These are phyloP conservation scores for Globisporangium acanthophoron DNA, from an alignment of 352 stramenopile species.

Conservation along the genomic window DNA sequence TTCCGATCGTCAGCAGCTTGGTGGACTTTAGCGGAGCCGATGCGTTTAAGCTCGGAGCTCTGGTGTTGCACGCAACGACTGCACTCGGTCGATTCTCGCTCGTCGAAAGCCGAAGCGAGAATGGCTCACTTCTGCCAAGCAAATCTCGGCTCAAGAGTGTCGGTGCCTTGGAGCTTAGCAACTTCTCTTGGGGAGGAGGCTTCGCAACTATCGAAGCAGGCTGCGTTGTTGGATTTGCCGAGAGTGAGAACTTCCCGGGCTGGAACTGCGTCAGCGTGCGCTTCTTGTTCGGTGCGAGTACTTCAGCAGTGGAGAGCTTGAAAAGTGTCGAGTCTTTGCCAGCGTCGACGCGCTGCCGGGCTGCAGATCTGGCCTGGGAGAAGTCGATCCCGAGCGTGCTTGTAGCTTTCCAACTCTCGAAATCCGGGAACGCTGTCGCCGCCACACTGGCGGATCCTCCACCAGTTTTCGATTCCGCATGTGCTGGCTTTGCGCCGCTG, in stretches of 20 bases:
- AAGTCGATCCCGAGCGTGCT: background rate
- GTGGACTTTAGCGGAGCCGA: background rate
- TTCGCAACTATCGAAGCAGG: background rate
- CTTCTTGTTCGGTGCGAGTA: slow-evolving; percentile 4
- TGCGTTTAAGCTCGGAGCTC: background rate
- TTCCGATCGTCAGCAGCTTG: background rate
- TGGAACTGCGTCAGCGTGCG: slow-evolving; percentile 13
- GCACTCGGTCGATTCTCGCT: background rate
- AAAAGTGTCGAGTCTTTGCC: background rate
- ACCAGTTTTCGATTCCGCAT: background rate
- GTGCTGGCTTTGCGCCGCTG: background rate
- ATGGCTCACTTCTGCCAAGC: background rate
- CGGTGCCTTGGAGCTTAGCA: background rate
- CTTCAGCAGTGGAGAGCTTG: background rate
- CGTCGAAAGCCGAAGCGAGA: background rate
- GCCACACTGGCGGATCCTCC: background rate
- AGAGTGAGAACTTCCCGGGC: slow-evolving; percentile 1
- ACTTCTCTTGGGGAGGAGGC: slow-evolving; percentile 1
- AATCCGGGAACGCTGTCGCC: background rate
- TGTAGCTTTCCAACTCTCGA: background rate
- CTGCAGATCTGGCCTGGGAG: background rate
- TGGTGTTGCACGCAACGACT: background rate
- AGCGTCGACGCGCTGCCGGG: background rate
- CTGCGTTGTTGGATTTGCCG: slow-evolving; percentile 1
- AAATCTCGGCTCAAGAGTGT: background rate